A percentile compares a stretch with the other conserved stretches of the same genome.
These are phyloP conservation scores for Rhodotorula glutinis DNA, from an alignment of 1,284 basidiomycete genomes.

Conservation along the genomic window DNA sequence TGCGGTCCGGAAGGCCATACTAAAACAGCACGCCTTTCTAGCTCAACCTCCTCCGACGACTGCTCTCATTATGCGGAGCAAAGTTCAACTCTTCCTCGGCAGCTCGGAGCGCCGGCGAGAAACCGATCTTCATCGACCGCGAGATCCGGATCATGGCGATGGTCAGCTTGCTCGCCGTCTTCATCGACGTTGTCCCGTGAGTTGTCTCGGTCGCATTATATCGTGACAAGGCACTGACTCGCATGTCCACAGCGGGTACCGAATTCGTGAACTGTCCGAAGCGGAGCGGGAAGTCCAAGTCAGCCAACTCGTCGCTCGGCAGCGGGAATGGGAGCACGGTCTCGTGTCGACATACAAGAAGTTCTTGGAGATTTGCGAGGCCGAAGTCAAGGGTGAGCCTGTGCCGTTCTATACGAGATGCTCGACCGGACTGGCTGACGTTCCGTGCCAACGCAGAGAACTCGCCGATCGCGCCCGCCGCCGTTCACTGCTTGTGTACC, in stretches of 20 bases:
- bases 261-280: conserved; percentile 83
- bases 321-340: conserved; percentile 96
- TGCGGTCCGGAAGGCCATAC: conserved; percentile 22
- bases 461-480: conserved; percentile 66
- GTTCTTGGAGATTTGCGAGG: conserved; percentile 80
- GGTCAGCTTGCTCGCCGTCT: conserved; percentile 87
- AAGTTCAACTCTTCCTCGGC: conserved; percentile 63
- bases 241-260: conserved; percentile 49
- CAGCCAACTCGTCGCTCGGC: conserved; percentile 82
- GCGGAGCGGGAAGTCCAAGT: conserved; percentile 90
- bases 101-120: conserved; percentile 54
- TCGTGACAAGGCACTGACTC: conserved; percentile 1
- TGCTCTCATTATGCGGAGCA: conserved; percentile 76
- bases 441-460: conserved; percentile 56
- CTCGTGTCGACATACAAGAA: conserved; percentile 83
- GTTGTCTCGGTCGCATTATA: conserved; percentile 51
- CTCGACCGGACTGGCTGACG: conserved; percentile 23
- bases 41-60: conserved; percentile 77
- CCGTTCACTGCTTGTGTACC: conserved; percentile 81
- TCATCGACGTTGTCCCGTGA: conserved; percentile 91
- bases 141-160: conserved; percentile 83
- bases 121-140: conserved; percentile 66
- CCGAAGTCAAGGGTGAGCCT: conserved; percentile 73
- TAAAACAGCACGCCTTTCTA: conserved; percentile 47
- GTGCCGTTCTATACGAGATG: background rate